Evolutionary conservation across 2,329 filamentous ascomycete species (phyloP).

Genomic region (Kalaharituber pfeilii): DNA sequence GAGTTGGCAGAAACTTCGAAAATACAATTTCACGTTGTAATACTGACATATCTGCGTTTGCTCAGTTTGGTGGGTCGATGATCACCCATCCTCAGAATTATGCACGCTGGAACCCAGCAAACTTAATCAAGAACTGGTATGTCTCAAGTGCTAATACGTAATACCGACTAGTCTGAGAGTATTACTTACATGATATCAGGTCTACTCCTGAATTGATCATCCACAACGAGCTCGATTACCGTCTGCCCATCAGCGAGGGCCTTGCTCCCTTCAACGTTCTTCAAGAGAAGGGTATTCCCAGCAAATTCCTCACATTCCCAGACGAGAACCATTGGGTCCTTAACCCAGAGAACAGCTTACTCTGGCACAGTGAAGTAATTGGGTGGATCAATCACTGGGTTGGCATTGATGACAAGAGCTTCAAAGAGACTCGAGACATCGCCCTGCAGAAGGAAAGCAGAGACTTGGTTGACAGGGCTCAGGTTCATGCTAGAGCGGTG

Average conservation of each 20-base stretch:
- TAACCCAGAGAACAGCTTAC: conserved; percentile 74
- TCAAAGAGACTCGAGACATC: conserved; percentile 8
- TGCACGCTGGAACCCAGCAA: conserved; percentile 51
- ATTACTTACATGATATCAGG: too few relatives aligned
- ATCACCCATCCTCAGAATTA: conserved; percentile 44
- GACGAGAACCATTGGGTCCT: conserved; percentile 72
- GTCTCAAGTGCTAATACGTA: too few relatives aligned
- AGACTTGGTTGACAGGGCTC: conserved; percentile 7
- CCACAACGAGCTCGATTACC: conserved; percentile 79
- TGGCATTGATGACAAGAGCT: conserved; percentile 2
- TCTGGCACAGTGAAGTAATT: conserved; percentile 70
- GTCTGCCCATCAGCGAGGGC: conserved; percentile 69
- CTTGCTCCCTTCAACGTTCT: conserved; percentile 72
- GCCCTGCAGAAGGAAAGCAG: conserved; percentile 7
- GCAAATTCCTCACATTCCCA: conserved; percentile 63
- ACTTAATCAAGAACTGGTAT: conserved; percentile 52
- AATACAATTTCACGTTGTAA: conserved; percentile 24
- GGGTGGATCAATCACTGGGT: neutral
- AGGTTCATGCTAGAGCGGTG: conserved; percentile 5
- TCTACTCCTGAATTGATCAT: conserved; percentile 75
- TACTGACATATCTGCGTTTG: too few relatives aligned
- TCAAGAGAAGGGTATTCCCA: conserved; percentile 56
- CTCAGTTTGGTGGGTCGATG: conserved; percentile 34
- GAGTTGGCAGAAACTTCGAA: conserved; percentile 37
- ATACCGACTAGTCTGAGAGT: too few relatives aligned